phyloP scores from a whole-genome alignment of 1,284 basidiomycete species.

The Cutaneotrichosporon cutaneum region DNA sequence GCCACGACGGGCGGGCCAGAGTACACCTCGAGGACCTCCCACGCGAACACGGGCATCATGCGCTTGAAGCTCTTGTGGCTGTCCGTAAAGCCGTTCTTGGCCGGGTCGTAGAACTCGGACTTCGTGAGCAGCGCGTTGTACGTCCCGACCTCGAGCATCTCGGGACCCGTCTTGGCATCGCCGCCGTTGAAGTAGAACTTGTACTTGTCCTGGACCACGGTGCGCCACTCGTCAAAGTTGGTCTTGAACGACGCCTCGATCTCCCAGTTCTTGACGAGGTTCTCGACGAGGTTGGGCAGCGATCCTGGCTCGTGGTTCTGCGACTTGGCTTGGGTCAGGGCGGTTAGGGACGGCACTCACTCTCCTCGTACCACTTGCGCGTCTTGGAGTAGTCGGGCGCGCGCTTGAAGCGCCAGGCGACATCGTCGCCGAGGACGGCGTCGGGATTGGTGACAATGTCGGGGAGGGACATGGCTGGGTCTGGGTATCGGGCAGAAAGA shows the following conservation, averaged over 20 bases:
- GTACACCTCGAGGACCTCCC: constrained; percentile 26
- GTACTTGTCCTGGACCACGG: constrained; percentile 19
- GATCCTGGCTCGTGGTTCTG: constrained; percentile 18
- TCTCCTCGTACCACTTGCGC: constrained; percentile 19
- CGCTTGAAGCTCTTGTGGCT: constrained; percentile 24
- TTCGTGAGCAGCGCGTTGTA: constrained; percentile 23
- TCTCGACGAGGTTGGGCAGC: constrained; percentile 21
- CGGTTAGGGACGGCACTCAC: constrained; percentile 4
- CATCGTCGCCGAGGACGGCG: constrained; percentile 23
- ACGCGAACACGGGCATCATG: constrained; percentile 26
- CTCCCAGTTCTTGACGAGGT: constrained; percentile 29
- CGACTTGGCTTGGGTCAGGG: constrained; percentile 16
- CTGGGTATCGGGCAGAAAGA: not conserved
- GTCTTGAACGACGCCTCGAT: constrained; percentile 28
- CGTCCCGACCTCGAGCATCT: constrained; percentile 21
- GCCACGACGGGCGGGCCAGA: constrained; percentile 20
- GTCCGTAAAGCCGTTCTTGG: constrained; percentile 18
- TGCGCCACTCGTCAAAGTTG: constrained; percentile 23
- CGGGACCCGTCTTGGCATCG: constrained; percentile 10
- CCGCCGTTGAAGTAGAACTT: constrained; percentile 23
- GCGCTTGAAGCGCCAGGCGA: constrained; percentile 18
- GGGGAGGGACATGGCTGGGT: constrained; percentile 18
- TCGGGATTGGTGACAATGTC: constrained; percentile 23
- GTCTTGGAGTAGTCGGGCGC: constrained; percentile 22
- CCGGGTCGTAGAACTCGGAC: constrained; percentile 19